Evolutionary conservation across 2,329 filamentous ascomycete genomes (phyloP).

Genomic region (Verticillium isaacii): DNA sequence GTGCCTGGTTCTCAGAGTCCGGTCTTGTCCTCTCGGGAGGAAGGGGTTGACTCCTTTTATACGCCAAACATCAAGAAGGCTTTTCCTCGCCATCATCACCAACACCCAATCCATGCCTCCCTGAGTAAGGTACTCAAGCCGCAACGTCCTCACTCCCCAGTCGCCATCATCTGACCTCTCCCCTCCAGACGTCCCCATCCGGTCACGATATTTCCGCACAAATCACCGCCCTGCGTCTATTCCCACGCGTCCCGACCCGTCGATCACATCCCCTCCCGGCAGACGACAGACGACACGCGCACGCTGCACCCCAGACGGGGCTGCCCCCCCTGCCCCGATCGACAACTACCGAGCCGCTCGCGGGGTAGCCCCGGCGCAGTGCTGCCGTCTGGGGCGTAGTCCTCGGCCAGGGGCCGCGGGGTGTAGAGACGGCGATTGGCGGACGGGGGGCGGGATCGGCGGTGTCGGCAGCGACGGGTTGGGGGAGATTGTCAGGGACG

Average conservation of each 20-base stretch:
- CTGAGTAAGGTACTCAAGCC: neutral
- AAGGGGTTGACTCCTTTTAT: neutral
- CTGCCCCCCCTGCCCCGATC: neutral
- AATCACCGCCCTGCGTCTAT: neutral
- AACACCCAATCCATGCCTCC: neutral
- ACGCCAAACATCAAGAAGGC: neutral
- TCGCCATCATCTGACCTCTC: neutral
- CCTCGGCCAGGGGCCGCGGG: neutral
- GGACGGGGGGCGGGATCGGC: neutral
- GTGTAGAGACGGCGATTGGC: neutral
- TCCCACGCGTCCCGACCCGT: neutral
- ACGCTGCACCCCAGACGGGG: neutral
- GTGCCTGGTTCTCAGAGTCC: neutral
- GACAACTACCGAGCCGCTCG: neutral
- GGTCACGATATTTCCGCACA: neutral
- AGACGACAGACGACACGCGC: neutral
- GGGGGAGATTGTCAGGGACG: neutral
- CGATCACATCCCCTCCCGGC: neutral
- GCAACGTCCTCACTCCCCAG: neutral
- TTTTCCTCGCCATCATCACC: neutral
- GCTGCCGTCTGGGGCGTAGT: neutral
- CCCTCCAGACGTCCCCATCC: neutral
- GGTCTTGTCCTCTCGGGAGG: neutral
- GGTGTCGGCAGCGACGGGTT: neutral
- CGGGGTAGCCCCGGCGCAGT: neutral